A percentile compares a stretch with the other conserved stretches of the same genome.
Evolutionary conservation across 768 basidiomycete species (phyloP).

Genomic region (Pleurotus cornucopiae): DNA sequence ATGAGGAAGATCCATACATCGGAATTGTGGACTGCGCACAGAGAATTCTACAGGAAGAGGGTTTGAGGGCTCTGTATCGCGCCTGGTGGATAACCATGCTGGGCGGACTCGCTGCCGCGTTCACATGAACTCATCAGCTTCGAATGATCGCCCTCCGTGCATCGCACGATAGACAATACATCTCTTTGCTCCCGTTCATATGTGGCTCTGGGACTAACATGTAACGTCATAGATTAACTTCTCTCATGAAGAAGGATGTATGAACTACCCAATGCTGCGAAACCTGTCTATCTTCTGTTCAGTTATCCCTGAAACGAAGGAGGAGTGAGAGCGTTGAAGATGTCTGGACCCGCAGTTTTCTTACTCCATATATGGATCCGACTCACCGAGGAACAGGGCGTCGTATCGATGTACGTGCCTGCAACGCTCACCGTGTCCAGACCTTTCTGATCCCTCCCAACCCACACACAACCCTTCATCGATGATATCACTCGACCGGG

Average conservation of each 20-base stretch:
- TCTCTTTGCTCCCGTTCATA: background rate
- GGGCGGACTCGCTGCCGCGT: conserved; percentile 55
- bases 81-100: conserved; percentile 84
- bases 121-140: conserved; percentile 28
- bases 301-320: conserved; percentile 1
- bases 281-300: background rate
- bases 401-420: background rate
- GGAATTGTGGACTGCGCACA: conserved; percentile 74
- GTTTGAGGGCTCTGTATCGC: conserved; percentile 66
- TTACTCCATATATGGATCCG: background rate
- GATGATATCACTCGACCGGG: conserved; percentile 1
- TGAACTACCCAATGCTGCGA: background rate
- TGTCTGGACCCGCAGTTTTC: conserved; percentile 3
- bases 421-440: background rate
- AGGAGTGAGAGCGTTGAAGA: background rate
- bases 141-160: background rate
- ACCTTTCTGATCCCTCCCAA: background rate
- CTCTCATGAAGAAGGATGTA: background rate
- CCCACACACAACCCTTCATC: background rate
- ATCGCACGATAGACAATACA: background rate
- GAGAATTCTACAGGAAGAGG: conserved; percentile 77
- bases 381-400: conserved; percentile 7
- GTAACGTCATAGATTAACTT: conserved; percentile 2
- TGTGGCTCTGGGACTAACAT: conserved; percentile 5
- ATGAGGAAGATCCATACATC: conserved; percentile 74